Evolutionary conservation across 306 rosid genomes (phyloP), one percentile per base, ranked within the genome.

Genomic region (Prunus mume): DNA sequence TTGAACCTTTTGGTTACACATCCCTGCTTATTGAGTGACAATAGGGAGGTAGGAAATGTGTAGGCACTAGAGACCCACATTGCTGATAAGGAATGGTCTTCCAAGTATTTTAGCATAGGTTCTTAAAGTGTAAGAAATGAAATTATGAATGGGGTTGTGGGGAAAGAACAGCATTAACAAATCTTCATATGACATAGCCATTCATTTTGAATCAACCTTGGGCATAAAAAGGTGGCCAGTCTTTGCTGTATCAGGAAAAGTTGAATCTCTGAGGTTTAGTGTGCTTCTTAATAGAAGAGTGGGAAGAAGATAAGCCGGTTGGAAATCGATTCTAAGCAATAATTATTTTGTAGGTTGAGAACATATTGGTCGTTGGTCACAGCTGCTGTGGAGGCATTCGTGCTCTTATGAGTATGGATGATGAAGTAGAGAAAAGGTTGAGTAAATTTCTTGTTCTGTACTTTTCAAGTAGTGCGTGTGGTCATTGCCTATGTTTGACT

Each of bases 301-400:
- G 19, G 38, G 54, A 52, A 15, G 11, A 43, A 22, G 52, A 2
- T 41, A 24, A 41, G 61, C 28, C 18, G 18, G 24, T 22, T 13
- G 4, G 5, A 58, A 46, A 14, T 47, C 9, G 5, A 17, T 27
- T 25, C 55, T 62, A 54, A 71, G 18, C 8, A 34, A 13, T 57
- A 66, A 43, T 30, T 78, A 51, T 18, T n/a, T 83, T 83, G 66
- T 78, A 95, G 99, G 97, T 95, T 54, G 92, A 90, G 78, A 90
- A 95, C 82, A 80, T 95, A 69, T 76, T 95, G 22, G 92, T 95
- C 78, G 90, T 92, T 77, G 97, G 99, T 70, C 99, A 95, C 84
- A 95, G 99, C 85, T 85, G 97, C 85, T 95, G 99, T 68, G 99
- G 99, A 45, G 99, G 99, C 70, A 95, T 95, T 78, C 97, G 87